Evolutionary conservation across 768 basidiomycete species (phyloP).

Genomic region (Glaciozyma antarctica): DNA sequence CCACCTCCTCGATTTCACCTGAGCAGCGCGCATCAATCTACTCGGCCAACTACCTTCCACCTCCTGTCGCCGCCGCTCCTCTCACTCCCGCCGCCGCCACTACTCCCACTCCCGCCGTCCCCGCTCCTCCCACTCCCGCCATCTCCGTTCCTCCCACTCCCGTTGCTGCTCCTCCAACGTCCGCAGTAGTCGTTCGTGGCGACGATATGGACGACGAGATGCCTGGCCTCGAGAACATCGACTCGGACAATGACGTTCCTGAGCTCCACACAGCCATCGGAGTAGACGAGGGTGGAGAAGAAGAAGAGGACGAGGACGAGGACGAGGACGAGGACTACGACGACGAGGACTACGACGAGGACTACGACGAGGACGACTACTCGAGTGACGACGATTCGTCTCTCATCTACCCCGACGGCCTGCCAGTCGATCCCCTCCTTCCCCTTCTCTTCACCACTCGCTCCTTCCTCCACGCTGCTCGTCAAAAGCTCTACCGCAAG

Average conservation of each 20-base stretch:
- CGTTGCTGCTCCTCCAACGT: too few relatives aligned
- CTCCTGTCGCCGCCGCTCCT: background rate
- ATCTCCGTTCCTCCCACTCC: too few relatives aligned
- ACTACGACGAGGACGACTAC: conserved; percentile 8
- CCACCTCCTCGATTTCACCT: background rate
- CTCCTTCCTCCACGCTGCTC: conserved; percentile 30
- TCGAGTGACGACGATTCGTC: background rate
- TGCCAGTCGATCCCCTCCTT: conserved; percentile 29
- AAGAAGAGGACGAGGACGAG: background rate
- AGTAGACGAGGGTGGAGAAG: background rate
- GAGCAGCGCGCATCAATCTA: background rate
- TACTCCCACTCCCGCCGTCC: too few relatives aligned
- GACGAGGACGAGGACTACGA: background rate
- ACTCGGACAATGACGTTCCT: background rate
- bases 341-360: conserved; percentile 6
- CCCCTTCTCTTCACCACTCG: conserved; percentile 30
- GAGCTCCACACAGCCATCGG: background rate
- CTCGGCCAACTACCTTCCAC: background rate
- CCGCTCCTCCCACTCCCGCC: background rate
- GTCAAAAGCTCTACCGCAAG: conserved; percentile 27
- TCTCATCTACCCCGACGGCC: conserved; percentile 30
- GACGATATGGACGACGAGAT: background rate
- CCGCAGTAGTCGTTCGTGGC: background rate
- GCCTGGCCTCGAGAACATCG: background rate
- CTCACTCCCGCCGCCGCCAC: too few relatives aligned